These are phyloP conservation scores for Jasminum sambac DNA, from an alignment of 257 asterid genomes.

Conservation along the genomic window DNA sequence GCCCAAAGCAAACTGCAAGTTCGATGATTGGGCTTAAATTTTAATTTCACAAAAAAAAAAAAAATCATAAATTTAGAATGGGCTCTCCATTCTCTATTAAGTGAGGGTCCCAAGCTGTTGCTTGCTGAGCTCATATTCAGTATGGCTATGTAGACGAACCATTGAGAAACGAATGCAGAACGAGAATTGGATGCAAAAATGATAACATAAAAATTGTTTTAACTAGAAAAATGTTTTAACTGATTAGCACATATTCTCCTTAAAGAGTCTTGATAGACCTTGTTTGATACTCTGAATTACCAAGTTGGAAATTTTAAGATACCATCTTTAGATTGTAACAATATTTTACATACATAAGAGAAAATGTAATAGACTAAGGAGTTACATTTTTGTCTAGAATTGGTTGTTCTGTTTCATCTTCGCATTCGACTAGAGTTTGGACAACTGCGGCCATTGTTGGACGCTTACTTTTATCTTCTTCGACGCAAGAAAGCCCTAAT, in stretches of 20 bases:
- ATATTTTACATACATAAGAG: no score
- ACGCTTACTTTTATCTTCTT: slow-evolving; percentile 14
- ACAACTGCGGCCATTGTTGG: slow-evolving; percentile 19
- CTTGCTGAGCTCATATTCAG: no score
- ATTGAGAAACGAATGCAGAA: background rate
- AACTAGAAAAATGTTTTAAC: no score
- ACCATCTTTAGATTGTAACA: background rate
- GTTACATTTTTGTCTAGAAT: background rate
- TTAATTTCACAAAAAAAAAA: no score
- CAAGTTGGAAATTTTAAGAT: background rate
- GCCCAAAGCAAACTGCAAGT: no score
- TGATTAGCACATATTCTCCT: background rate
- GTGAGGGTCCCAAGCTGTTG: no score
- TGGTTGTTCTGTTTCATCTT: background rate
- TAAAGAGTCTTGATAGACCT: background rate
- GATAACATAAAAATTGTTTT: no score
- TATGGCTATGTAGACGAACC: background rate
- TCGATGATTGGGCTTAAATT: no score
- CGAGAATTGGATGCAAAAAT: background rate
- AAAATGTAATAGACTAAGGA: no score
- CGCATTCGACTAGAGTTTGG: slow-evolving; percentile 6
- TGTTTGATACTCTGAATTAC: background rate
- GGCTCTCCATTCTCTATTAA: no score
- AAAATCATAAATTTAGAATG: no score
- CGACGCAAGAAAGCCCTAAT: slow-evolving; percentile 6